Base-by-base conservation (phyloP, 306 rosid species). In the Sicyos baderoa region DNA sequence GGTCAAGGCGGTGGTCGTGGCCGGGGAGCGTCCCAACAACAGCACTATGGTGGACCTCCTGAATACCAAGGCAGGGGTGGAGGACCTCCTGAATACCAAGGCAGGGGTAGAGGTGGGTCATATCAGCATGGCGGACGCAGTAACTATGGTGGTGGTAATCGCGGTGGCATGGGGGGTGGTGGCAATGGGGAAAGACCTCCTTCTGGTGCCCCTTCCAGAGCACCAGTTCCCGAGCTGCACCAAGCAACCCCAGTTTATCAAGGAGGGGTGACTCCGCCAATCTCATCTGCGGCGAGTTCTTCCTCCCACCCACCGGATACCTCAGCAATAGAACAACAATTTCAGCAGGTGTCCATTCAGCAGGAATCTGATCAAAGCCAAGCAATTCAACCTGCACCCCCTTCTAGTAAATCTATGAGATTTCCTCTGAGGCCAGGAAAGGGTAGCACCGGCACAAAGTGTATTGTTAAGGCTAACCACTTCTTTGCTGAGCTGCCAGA, bases 391-490 rank as follows among this genome's bases (percentile, higher is more conserved):
- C 77, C 84, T 14, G 70, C 81, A 9, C 84, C 82, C 0, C 89
- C 88, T 0, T 78, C 96, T 0, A 94, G 97, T 60, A 90, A 90
- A 81, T 87, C 92, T 17, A 32, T 94, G 86, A 90, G 95, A 77
- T 94, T 94, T 79, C 99, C 99, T 18, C 86, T 82, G 9, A 89
- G 99, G 4, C 99, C 99, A 7, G 99, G 97, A 15, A 94, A 81
- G 84, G 99, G 99, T 49, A 84, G 73, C 74, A 47, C 3, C 40
- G 99, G 99, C 58, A 80, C 10, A 10, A 82, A 27, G 25, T 90
- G 96, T 54, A 40, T 87, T 0, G 99, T 94, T 0, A 94, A 88
- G 78, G 99, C 99, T 2, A 94, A 94, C 45, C 97, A 94, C 70
- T 94, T 94, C 86, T 88, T 88, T 82, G 97, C 95, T 0, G 99